Evolutionary conservation across 2,329 filamentous ascomycete genomes (phyloP), one percentile per base, ranked within the genome.

Genomic region (Fusarium xyrophilum): DNA sequence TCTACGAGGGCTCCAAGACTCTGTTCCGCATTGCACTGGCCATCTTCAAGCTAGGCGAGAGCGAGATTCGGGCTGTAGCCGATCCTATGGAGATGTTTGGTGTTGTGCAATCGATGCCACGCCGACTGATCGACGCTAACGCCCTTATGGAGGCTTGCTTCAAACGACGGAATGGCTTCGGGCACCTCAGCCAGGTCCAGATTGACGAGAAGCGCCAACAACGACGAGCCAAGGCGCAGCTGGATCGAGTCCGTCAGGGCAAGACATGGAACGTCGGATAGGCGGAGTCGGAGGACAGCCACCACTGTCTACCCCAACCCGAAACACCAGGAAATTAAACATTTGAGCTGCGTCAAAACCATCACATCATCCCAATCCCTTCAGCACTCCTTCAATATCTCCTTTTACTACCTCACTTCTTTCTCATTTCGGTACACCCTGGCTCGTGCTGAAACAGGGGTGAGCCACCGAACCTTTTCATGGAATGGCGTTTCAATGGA

Each of bases 71-170:
- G 72, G 87, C 87, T 12, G 90, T 97, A 14, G 85, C 84, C 19
- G 94, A 97, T 74, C 92, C 93, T 2, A 96, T 97, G 89, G 95
- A 98, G 81, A 93, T 97, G 73, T 97, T 97, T 78, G 93, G 96
- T 75, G 89, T 97, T 6, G 93, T 98, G 30, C 95, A 98, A 81
- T 89, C 89, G 3, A 88, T 97, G 32, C 95, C 95, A 1, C 86
- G 95, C 55, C 87, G 86, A 56, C 85, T 97, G 74, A 79, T 97
- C 23, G 93, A 98, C 77, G 91, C 91, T 56, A 97, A 96, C 73
- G 82, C 82, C 5, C 82, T 98, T 17, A 88, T 97, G 82, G 93
- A 97, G 68, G 86, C 92, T 12, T 96, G 92, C 68, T 94, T 96
- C 77, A 89, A 89, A 69, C 88, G 92, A 42, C 87, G 91, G 48